Percentiles rank a stretch among this genome's conserved stretches.
phyloP scores from a whole-genome alignment of 257 asterid species.

The Scutellaria baicalensis region DNA sequence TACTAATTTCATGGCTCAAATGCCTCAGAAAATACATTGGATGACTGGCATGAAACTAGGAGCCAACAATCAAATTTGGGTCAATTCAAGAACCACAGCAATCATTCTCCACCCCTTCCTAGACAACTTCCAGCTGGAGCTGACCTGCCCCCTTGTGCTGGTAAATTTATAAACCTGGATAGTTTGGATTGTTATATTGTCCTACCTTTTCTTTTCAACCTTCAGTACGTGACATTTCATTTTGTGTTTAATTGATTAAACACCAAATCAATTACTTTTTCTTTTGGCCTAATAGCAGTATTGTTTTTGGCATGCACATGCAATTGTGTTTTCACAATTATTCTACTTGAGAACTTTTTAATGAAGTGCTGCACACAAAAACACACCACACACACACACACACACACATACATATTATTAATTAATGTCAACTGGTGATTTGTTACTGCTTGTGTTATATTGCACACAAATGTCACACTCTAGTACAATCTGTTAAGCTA shows the following conservation, averaged over 20 bases:
- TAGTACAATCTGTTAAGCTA: background rate
- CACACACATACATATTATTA: no score
- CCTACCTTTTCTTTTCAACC: background rate
- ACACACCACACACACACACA: no score
- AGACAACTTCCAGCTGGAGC: conserved; percentile 92
- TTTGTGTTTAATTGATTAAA: background rate
- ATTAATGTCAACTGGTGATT: background rate
- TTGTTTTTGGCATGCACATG: conserved; percentile 2
- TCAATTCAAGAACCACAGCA: conserved; percentile 50
- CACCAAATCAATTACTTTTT: background rate
- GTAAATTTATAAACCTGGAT: conserved; percentile 26
- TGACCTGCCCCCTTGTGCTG: conserved; percentile 87
- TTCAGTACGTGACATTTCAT: background rate
- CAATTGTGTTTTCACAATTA: background rate
- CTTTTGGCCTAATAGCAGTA: no score
- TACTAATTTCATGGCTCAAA: conserved; percentile 14
- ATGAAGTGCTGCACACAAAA: background rate
- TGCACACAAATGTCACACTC: background rate
- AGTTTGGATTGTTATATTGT: background rate
- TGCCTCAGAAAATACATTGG: conserved; percentile 49
- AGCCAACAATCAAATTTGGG: conserved; percentile 38
- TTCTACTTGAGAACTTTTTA: background rate
- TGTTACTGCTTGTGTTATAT: background rate
- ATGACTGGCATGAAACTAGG: conserved; percentile 52
- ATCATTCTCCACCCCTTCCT: conserved; percentile 63